Evolutionary conservation across 805 yeast species (phyloP).

Genomic region (Yamadazyma sp.): DNA sequence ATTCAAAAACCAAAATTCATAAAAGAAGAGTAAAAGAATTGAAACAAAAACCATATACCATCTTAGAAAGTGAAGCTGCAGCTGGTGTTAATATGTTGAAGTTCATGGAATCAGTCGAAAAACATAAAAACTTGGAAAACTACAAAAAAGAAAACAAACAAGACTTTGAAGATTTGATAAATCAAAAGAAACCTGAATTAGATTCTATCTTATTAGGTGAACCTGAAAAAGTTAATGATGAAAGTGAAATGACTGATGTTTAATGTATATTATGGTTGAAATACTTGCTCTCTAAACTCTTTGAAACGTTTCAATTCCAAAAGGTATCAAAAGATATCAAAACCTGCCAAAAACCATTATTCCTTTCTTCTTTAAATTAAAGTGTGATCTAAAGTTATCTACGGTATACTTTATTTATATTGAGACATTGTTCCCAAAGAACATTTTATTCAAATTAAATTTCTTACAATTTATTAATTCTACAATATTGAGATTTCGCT

Average conservation of each 20-base stretch:
- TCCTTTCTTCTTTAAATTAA: no score
- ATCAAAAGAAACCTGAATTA: conserved; percentile 37
- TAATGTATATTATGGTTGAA: neutral
- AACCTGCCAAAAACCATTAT: no score
- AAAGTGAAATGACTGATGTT: conserved; percentile 17
- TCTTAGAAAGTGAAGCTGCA: conserved; percentile 88
- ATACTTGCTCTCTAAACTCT: no score
- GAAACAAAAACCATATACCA: conserved; percentile 77
- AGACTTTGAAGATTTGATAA: conserved; percentile 32
- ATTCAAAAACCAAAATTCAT: conserved; percentile 74
- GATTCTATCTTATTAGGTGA: conserved; percentile 32
- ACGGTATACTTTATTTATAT: no score
- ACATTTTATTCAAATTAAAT: no score
- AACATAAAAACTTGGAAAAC: conserved; percentile 47
- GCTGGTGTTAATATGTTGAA: conserved; percentile 72
- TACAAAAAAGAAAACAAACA: conserved; percentile 42
- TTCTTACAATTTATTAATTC: no score
- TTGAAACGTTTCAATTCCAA: no score
- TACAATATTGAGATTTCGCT: no score
- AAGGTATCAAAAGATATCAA: no score
- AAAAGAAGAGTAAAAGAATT: conserved; percentile 80
- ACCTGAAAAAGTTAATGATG: conserved; percentile 7
- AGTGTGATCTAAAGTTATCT: no score
- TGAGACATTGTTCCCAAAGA: no score
- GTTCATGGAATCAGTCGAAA: conserved; percentile 62